Evolutionary conservation across 345 rosid genomes (phyloP), one percentile per base, ranked within the genome.

Genomic region (Anastatica hierochuntica): DNA sequence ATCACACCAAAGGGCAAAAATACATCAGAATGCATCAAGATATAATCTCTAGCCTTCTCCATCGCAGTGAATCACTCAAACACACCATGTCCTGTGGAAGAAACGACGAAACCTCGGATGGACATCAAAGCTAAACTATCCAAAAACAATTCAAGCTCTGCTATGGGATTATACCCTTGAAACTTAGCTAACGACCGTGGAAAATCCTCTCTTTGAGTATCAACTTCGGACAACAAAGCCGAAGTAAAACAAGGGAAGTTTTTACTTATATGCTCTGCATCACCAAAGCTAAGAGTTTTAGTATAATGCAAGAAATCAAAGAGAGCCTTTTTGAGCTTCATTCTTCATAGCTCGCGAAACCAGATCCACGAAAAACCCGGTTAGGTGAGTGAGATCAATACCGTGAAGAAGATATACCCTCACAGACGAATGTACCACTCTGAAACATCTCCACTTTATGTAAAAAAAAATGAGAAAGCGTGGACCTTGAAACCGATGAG

Each of bases 141-240:
- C 26, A 76, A 78, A 74, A 86, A 90, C 10, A 86, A 88, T 64
- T 90, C 95, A 21, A 83, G 83, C 70, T 90, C 97, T 48, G 83
- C 86, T 54, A 86, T 80, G 33, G 95, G 95, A 41, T 80, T 77
- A 45, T 78, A 86, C 27, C 78, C 74, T 50, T 86, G 47, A 67
- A 65, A 78, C 65, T 79, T 84, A 1, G 72, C 11, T 27, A 83
- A 23, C 0, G 79, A 62, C 8, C 17, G 13, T 6, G 67, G 64
- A 24, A 74, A 37, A 66, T 79, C 79, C 14, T 30, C 67, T n/a
- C 35, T 50, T 72, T 14, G 11, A 38, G 15, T 23, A 20, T 56
- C 62, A 18, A 75, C 61, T 40, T 70, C 78, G 20, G 70, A 30
- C 34, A 90, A 18, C 1, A 86, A 56, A 43, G 56, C 43, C 24